phyloP scores from a whole-genome alignment of 257 asterid genomes.

The Solanum pimpinellifolium region DNA sequence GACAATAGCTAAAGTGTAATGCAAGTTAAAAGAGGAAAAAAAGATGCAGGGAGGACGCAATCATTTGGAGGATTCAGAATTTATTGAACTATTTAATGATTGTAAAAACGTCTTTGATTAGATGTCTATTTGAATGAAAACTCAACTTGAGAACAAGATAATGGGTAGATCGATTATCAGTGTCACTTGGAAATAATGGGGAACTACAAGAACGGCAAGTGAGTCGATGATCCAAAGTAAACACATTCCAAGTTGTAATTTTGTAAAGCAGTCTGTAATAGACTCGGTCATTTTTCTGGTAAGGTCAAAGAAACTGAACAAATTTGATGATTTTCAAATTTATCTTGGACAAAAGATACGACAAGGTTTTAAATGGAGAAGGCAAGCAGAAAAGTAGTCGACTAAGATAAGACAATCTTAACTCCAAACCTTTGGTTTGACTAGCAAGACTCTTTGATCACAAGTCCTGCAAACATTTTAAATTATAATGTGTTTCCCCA shows the following conservation, averaged over 20 bases:
- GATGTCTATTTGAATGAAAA: not conserved
- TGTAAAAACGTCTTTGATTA: not conserved
- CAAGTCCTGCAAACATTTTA: not conserved
- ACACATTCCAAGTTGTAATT: not conserved
- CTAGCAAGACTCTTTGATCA: not conserved
- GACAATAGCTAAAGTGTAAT: not conserved
- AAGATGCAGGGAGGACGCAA: not conserved
- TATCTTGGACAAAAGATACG: not conserved
- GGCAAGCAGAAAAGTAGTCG: not conserved
- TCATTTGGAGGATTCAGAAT: not conserved
- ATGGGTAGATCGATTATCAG: not conserved
- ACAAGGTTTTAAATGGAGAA: not conserved
- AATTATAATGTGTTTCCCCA: not conserved
- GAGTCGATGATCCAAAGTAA: not conserved
- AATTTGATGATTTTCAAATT: not conserved
- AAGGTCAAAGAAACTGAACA: not conserved
- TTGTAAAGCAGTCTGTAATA: not conserved
- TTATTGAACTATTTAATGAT: not conserved
- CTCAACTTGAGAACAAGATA: not conserved
- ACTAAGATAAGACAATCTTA: not conserved
- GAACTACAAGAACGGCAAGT: not conserved
- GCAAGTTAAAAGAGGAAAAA: not conserved
- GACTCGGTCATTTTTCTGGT: not conserved
- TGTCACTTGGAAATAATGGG: not conserved
- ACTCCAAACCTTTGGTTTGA: not conserved